Base-by-base conservation (phyloP, 225 moss, liverwort and hornwort genomes). In the Pleurozium schreberi region DNA sequence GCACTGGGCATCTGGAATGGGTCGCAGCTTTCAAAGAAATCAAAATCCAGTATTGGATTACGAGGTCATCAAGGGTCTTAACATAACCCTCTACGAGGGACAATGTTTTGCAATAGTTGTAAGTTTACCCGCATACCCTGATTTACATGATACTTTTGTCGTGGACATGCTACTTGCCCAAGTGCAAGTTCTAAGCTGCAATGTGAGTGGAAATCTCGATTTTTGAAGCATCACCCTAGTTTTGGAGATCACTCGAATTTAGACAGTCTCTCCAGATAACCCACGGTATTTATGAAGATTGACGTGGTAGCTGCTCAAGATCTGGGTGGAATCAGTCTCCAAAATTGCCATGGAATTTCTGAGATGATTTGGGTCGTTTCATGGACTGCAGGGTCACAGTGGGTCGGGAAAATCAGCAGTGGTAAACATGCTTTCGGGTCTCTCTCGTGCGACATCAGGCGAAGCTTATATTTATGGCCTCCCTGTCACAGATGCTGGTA, bases 71-170 rank as follows among this genome's bases (percentile, higher is more conserved):
- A 97, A 96, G 92, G 95, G 95, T 88, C 95, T 97, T 40, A 95
- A 92, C 74, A 80, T 97, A 74, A 97, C 89, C 47, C 93, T 97
- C 58, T 96, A 95, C 45, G 96, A 97, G 88, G 97, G 97, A 88
- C 95, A 97, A 83, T 93, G 95, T 67, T 97, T 97, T 91, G 97
- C 96, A 42, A 94, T 97, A 90, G 95, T 97, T 90, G 97, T 97
- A 90, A 95, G 97, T 89, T 71, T 58, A 89, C 63, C 81, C 61
- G 64, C 62, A 82, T 86, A 77, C 88, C 90, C 49, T 81, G 76
- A 81, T 82, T 90, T 40, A 67, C 86, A 80, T 52, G 43, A 86
- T 84, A 79, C 47, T 92, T 63, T 31, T 83, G 73, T 83, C n/a
- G 83, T 84, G 61, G 84, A 87, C 81, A 68, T 88, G 62, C 53